A percentile compares a stretch with the other conserved stretches of the same genome.
Evolutionary conservation across 2,329 filamentous ascomycete genomes (phyloP).

Genomic region (Trichoderma atrobrunneum): DNA sequence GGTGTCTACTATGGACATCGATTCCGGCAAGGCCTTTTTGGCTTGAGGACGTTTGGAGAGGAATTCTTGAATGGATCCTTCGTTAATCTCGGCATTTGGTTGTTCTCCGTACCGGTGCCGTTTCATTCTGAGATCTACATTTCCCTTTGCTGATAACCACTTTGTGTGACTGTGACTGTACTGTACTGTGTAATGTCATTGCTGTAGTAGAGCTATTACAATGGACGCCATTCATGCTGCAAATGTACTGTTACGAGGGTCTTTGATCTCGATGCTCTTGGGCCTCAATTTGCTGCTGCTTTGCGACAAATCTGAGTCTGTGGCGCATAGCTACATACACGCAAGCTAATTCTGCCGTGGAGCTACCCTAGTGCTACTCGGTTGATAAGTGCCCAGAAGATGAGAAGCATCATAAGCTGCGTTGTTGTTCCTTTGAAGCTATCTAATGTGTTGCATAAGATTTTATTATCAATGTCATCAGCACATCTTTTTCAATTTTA

Average conservation of each 20-base stretch:
- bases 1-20: conserved; percentile 33
- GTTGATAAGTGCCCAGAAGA: background rate
- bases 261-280: background rate
- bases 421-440: background rate
- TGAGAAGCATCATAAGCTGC: background rate
- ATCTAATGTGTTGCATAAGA: background rate
- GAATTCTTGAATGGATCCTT: conserved; percentile 46
- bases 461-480: background rate
- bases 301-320: background rate
- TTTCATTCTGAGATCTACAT: conserved; percentile 62
- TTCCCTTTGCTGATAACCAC: conserved; percentile 17
- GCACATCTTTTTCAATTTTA: background rate
- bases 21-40: conserved; percentile 36
- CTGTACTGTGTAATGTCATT: background rate
- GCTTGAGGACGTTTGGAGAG: conserved; percentile 44
- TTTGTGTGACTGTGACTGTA: background rate
- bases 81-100: conserved; percentile 56
- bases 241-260: background rate
- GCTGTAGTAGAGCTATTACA: background rate
- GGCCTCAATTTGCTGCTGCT: background rate
- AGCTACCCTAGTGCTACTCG: background rate
- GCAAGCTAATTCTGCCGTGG: background rate
- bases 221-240: background rate
- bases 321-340: background rate
- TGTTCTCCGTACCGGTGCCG: conserved; percentile 47